Conservation (phyloP, 768 basidiomycete genomes). For the Podaxis sp. region DNA sequence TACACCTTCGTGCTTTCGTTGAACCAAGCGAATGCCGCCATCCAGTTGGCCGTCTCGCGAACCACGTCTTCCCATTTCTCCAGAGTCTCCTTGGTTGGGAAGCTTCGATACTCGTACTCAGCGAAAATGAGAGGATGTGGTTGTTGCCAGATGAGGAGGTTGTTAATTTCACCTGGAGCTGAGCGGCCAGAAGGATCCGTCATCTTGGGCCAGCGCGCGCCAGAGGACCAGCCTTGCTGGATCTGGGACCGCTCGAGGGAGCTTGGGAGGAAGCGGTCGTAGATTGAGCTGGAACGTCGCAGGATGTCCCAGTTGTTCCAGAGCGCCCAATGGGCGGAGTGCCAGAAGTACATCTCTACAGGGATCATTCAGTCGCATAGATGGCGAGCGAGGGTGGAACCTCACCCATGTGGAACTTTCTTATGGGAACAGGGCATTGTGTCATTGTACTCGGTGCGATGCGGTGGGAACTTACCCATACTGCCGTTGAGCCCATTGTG, state of each 20-base stretch:
- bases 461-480: conserved; percentile 28
- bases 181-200: conserved; percentile 56
- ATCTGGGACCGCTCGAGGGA: conserved; percentile 44
- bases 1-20: conserved; percentile 43
- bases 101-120: conserved; percentile 49
- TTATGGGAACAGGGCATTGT: conserved; percentile 11
- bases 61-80: conserved; percentile 51
- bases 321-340: conserved; percentile 52
- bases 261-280: conserved; percentile 41
- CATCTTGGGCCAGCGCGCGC: conserved; percentile 66
- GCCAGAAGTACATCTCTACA: conserved; percentile 55
- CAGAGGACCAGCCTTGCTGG: conserved; percentile 47
- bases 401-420: conserved; percentile 57
- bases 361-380: neutral
- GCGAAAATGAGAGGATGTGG: conserved; percentile 57
- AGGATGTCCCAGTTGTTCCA: conserved; percentile 60
- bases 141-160: conserved; percentile 61
- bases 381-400: neutral
- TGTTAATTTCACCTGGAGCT: conserved; percentile 57
- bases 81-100: conserved; percentile 33
- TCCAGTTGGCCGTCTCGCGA: conserved; percentile 53
- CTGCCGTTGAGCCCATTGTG: conserved; percentile 14
- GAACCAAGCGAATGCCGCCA: conserved; percentile 51
- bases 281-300: conserved; percentile 37
- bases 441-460: neutral